These are phyloP conservation scores for Teratosphaeria destructans DNA, from an alignment of 2,329 filamentous ascomycete genomes.

Conservation along the genomic window DNA sequence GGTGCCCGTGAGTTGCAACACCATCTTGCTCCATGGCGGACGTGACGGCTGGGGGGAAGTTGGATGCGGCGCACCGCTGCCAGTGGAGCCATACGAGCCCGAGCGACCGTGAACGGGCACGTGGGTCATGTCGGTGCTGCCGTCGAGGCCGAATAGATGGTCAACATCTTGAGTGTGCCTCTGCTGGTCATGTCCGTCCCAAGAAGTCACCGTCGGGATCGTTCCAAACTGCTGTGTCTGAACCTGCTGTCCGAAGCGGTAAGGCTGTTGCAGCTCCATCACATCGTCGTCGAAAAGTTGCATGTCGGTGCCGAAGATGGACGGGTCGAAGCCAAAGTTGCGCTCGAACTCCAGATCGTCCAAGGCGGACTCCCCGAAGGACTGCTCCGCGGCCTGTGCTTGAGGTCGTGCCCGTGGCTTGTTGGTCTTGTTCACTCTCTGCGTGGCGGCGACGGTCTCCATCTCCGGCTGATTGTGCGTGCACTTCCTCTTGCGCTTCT, in stretches of 20 bases:
- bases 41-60: background rate
- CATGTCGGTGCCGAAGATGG: slow-evolving; percentile 7
- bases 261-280: slow-evolving; percentile 14
- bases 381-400: background rate
- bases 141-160: background rate
- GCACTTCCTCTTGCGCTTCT: slow-evolving; percentile 27
- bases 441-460: slow-evolving; percentile 12
- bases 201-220: background rate
- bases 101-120: slow-evolving; percentile 7
- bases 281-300: slow-evolving; percentile 18
- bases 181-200: background rate
- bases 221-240: background rate
- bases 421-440: slow-evolving; percentile 6
- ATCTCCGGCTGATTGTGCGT: slow-evolving; percentile 24
- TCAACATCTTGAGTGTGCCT: background rate
- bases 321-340: background rate
- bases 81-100: slow-evolving; percentile 2
- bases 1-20: slow-evolving; percentile 10
- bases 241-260: slow-evolving; percentile 11
- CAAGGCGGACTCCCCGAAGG: background rate
- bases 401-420: slow-evolving; percentile 3
- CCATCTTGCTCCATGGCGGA: background rate
- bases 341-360: background rate
- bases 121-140: slow-evolving; percentile 6
- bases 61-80: background rate